These are phyloP conservation scores for Ustilago xerochloae DNA, from an alignment of 1,284 basidiomycete species.

Conservation along the genomic window DNA sequence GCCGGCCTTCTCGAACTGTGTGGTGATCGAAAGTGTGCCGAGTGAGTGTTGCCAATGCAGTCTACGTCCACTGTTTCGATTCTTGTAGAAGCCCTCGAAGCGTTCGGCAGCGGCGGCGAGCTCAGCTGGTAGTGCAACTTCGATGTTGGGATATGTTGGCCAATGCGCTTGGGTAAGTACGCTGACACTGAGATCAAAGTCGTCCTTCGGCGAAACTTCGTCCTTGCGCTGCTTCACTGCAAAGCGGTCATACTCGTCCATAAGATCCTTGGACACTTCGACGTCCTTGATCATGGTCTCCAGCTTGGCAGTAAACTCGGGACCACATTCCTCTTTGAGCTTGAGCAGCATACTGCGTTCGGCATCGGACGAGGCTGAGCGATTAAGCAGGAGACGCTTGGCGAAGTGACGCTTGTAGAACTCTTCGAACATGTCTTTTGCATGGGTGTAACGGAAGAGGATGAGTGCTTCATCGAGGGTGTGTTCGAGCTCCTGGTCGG, in stretches of 20 bases:
- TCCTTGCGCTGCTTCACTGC: constrained; percentile 65
- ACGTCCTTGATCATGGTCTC: constrained; percentile 92
- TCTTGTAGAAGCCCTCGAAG: constrained; percentile 61
- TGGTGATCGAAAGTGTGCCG: constrained; percentile 56
- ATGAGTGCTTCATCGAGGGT: constrained; percentile 81
- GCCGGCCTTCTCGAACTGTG: constrained; percentile 71
- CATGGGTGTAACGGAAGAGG: constrained; percentile 82
- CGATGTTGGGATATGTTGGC: constrained; percentile 69
- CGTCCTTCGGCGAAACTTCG: constrained; percentile 4
- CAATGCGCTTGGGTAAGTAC: constrained; percentile 74
- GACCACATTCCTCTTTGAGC: constrained; percentile 90
- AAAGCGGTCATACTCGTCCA: constrained; percentile 71
- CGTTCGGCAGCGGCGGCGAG: constrained; percentile 37
- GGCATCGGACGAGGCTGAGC: constrained; percentile 89
- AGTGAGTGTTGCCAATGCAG: constrained; percentile 66
- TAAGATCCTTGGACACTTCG: constrained; percentile 77
- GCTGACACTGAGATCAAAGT: constrained; percentile 71
- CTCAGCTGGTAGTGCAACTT: constrained; percentile 48
- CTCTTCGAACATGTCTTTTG: constrained; percentile 74
- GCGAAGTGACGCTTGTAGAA: constrained; percentile 92
- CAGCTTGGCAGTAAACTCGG: constrained; percentile 83
- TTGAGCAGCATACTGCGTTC: constrained; percentile 89
- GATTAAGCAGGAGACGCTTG: constrained; percentile 85
- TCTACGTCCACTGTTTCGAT: constrained; percentile 60
- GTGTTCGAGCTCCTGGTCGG: constrained; percentile 78